Conservation (phyloP, 352 stramenopile genomes). For the Globisporangium nunn region DNA sequence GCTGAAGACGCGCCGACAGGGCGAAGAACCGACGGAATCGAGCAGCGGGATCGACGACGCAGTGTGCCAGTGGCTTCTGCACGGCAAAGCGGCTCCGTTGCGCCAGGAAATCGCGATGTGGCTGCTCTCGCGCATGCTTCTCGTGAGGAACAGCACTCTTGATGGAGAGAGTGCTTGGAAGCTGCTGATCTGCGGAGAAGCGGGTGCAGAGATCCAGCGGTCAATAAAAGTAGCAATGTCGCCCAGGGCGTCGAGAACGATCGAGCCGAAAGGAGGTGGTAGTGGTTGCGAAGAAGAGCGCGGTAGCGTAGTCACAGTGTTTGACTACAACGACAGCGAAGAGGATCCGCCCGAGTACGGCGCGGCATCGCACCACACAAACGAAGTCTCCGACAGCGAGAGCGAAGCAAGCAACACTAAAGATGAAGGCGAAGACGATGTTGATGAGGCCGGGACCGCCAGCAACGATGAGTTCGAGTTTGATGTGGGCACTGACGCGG, state of each 20-base stretch:
- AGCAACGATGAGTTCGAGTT: background rate
- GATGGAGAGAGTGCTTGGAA: background rate
- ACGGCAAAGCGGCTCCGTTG: conserved; percentile 19
- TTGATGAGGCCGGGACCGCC: background rate
- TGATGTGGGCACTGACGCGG: background rate
- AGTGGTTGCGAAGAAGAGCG: background rate
- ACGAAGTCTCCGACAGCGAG: background rate
- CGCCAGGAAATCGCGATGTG: conserved; percentile 45
- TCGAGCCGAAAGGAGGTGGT: background rate
- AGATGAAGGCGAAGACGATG: background rate
- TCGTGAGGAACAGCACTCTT: conserved; percentile 6
- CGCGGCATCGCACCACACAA: background rate
- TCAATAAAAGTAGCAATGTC: background rate
- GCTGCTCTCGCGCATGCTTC: conserved; percentile 48
- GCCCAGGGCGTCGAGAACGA: background rate
- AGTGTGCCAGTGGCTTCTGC: conserved; percentile 28
- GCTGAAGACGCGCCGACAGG: background rate
- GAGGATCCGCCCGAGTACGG: conserved; percentile 7
- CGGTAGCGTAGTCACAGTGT: background rate
- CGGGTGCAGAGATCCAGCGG: conserved; percentile 2
- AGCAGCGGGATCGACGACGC: conserved; percentile 11
- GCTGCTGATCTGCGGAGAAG: conserved; percentile 15
- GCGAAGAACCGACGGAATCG: background rate
- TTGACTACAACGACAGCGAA: background rate
- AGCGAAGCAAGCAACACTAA: background rate